Conservation (phyloP, 306 rosid species). For the Pyrus communis region DNA sequence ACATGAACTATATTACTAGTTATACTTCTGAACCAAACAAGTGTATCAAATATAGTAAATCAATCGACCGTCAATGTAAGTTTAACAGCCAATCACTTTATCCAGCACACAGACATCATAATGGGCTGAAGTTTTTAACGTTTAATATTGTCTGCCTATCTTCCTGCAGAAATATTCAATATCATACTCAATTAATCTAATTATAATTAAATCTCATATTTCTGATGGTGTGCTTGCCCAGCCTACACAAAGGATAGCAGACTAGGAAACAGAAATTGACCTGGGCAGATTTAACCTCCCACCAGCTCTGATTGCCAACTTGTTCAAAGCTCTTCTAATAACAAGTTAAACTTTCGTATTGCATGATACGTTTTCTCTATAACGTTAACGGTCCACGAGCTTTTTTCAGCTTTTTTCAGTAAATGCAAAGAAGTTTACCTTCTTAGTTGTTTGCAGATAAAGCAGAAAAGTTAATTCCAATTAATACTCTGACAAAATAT, state of each 20-base stretch:
- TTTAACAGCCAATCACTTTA: neutral
- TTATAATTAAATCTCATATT: neutral
- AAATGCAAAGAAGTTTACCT: neutral
- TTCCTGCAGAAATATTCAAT: neutral
- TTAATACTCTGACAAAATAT: neutral
- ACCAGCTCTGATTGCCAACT: neutral
- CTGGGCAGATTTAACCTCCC: neutral
- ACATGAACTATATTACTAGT: neutral
- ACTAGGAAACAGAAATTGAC: too few species aligned
- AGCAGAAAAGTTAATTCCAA: neutral
- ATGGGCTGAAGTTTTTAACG: neutral
- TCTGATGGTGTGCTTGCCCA: too few species aligned
- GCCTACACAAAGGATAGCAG: too few species aligned
- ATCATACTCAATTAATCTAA: neutral
- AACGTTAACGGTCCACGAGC: neutral
- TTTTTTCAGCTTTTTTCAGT: neutral
- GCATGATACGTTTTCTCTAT: neutral
- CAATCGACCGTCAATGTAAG: neutral
- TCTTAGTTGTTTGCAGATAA: neutral
- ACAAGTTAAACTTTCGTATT: neutral
- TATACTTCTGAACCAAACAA: neutral
- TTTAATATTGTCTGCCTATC: neutral
- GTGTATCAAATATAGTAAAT: neutral
- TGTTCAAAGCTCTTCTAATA: neutral
- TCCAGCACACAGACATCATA: neutral